phyloP scores from a whole-genome alignment of 371 early-diverging fungal genomes.

The Syncephalastrum sp. region DNA sequence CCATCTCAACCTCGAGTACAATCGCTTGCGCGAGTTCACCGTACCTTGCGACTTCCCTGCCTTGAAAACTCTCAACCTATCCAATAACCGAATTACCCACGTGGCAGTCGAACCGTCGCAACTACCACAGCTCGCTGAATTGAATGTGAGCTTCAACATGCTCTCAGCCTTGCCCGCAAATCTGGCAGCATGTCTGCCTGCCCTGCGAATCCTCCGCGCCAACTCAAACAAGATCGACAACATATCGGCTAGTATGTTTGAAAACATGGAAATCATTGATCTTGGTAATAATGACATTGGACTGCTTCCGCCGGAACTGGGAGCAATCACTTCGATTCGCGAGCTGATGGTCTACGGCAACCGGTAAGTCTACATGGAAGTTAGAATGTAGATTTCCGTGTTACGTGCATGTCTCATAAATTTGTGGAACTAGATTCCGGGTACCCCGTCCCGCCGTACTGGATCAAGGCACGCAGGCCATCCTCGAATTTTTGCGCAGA shows the following conservation, averaged over 20 bases:
- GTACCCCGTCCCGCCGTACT: conserved; percentile 64
- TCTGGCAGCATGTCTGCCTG: conserved; percentile 43
- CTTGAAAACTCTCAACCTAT: conserved; percentile 46
- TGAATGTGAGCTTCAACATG: conserved; percentile 44
- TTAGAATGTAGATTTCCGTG: too few relatives aligned
- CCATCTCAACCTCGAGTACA: conserved; percentile 49
- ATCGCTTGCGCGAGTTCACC: conserved; percentile 33
- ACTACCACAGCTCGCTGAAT: conserved; percentile 49
- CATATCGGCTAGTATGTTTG: conserved; percentile 45
- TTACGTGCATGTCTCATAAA: neutral
- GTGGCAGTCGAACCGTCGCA: conserved; percentile 14
- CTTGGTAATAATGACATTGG: conserved; percentile 63
- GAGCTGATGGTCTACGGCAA: conserved; percentile 62
- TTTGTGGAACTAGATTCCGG: conserved; percentile 41
- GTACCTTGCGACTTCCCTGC: conserved; percentile 31
- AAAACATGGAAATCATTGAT: conserved; percentile 50
- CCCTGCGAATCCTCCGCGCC: conserved; percentile 42
- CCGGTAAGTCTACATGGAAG: conserved; percentile 16
- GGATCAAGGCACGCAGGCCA: conserved; percentile 60
- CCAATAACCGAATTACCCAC: conserved; percentile 52
- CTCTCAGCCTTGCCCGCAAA: conserved; percentile 44
- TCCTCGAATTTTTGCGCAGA: conserved; percentile 57
- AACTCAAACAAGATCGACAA: conserved; percentile 52
- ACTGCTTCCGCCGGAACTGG: conserved; percentile 59
- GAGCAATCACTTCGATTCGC: conserved; percentile 45